Conservation (phyloP, 2,329 filamentous ascomycete genomes). For the Volutella citrinella region DNA sequence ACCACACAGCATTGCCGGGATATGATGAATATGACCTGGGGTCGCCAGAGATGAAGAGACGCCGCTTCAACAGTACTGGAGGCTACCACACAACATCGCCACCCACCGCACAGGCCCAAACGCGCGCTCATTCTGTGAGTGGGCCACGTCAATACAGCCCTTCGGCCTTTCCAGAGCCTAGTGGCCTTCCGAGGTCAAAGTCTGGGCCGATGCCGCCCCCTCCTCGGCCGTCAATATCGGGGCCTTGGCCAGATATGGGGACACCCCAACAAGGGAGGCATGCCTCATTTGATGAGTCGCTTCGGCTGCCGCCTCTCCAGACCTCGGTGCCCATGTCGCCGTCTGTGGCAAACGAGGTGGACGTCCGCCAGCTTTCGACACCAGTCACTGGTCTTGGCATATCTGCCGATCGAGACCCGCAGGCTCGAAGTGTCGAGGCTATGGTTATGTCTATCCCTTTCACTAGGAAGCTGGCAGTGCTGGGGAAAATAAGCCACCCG, state of each 20-base stretch:
- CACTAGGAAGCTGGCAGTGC: slow-evolving; percentile 70
- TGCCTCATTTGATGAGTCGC: slow-evolving; percentile 51
- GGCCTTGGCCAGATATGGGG: slow-evolving; percentile 28
- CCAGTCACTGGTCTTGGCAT: slow-evolving; percentile 27
- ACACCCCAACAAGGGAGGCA: slow-evolving; percentile 35
- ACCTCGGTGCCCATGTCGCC: slow-evolving; percentile 36
- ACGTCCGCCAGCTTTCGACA: slow-evolving; percentile 24
- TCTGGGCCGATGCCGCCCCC: slow-evolving; percentile 52
- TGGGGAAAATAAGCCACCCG: slow-evolving; percentile 73
- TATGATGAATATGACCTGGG: slow-evolving; percentile 37
- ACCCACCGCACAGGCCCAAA: slow-evolving; percentile 11
- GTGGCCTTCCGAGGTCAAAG: slow-evolving; percentile 28
- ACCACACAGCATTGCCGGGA: slow-evolving; percentile 22
- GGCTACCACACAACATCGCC: slow-evolving; percentile 28
- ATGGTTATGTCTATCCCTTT: slow-evolving; percentile 76
- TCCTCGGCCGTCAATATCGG: slow-evolving; percentile 40
- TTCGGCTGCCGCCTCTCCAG: slow-evolving; percentile 53
- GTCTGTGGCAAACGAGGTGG: slow-evolving; percentile 20
- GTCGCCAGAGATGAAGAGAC: slow-evolving; percentile 58
- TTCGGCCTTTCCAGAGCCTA: slow-evolving; percentile 28
- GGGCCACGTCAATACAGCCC: slow-evolving; percentile 20
- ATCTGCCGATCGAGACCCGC: slow-evolving; percentile 21
- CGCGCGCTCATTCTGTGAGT: slow-evolving; percentile 20
- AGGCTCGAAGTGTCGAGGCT: slow-evolving; percentile 55
- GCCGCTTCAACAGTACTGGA: slow-evolving; percentile 51